phyloP scores from a whole-genome alignment of 2,329 filamentous ascomycete genomes.

The Neofusicoccum laricinum region DNA sequence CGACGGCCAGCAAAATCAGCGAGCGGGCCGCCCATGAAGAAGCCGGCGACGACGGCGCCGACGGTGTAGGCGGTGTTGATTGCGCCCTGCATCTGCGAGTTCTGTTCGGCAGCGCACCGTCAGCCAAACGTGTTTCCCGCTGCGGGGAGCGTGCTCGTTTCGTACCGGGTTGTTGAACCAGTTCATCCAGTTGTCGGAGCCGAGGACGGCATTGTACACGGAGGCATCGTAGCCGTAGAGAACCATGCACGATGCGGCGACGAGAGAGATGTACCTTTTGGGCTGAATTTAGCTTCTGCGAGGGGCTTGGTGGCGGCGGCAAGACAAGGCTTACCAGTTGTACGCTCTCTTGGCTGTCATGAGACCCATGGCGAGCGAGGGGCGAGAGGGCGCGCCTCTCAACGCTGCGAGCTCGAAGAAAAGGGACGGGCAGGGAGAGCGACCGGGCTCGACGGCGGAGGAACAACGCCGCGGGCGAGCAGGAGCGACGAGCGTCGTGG shows the following conservation, averaged over 20 bases:
- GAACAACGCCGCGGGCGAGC: background rate
- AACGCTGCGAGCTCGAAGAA: background rate
- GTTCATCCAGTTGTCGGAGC: conserved; percentile 62
- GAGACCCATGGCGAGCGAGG: conserved; percentile 5
- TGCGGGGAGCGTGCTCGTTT: background rate
- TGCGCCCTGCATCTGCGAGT: conserved; percentile 49
- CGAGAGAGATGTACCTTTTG: conserved; percentile 63
- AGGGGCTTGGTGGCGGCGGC: background rate
- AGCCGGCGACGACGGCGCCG: conserved; percentile 66
- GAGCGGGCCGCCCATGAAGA: conserved; percentile 65
- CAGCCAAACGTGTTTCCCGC: background rate
- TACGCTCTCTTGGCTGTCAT: conserved; percentile 38
- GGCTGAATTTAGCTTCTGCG: conserved; percentile 16
- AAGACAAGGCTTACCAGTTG: conserved; percentile 41
- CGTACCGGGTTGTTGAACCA: conserved; percentile 56
- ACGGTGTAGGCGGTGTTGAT: conserved; percentile 71
- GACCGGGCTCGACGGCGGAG: background rate
- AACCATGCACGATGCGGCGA: conserved; percentile 72
- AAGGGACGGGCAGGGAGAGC: background rate
- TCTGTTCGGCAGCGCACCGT: background rate
- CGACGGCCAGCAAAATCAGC: conserved; percentile 63
- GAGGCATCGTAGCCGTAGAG: conserved; percentile 73
- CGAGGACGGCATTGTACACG: conserved; percentile 70
- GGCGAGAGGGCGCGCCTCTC: background rate
- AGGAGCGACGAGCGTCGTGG: background rate